A percentile compares a stretch with the other conserved stretches of the same genome.
phyloP scores from a whole-genome alignment of 768 basidiomycete genomes.

The Wakefieldia striispora region DNA sequence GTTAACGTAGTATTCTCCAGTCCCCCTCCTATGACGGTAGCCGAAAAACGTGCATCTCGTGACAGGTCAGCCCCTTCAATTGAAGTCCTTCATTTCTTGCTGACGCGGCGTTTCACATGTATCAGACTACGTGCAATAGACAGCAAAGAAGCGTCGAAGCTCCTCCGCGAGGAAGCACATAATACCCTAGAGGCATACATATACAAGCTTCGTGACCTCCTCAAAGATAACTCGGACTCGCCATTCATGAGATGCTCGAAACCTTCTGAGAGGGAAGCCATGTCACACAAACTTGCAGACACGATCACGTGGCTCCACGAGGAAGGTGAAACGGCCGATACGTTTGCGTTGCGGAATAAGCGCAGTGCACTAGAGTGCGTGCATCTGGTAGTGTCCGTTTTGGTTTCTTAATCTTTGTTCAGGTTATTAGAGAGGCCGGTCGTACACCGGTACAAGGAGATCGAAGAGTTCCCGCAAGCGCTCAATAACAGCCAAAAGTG shows the following conservation, averaged over 20 bases:
- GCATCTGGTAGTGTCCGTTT: background rate
- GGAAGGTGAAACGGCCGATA: slow-evolving; percentile 79
- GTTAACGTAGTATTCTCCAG: slow-evolving; percentile 59
- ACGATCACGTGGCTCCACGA: slow-evolving; percentile 83
- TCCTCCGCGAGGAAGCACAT: slow-evolving; percentile 81
- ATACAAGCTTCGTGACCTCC: slow-evolving; percentile 84
- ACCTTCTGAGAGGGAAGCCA: slow-evolving; percentile 60
- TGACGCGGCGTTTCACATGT: slow-evolving; percentile 7
- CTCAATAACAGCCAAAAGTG: slow-evolving; percentile 82
- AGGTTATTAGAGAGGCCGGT: slow-evolving; percentile 81
- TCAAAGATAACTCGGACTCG: slow-evolving; percentile 61
- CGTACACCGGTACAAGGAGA: slow-evolving; percentile 85
- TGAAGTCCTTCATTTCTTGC: background rate
- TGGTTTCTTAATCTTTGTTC: slow-evolving; percentile 7
- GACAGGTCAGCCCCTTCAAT: slow-evolving; percentile 52
- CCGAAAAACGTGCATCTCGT: slow-evolving; percentile 72
- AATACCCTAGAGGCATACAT: slow-evolving; percentile 91
- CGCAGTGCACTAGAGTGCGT: slow-evolving; percentile 81
- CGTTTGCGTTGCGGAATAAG: slow-evolving; percentile 69
- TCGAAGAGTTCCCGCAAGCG: slow-evolving; percentile 77
- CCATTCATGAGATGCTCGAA: slow-evolving; percentile 88
- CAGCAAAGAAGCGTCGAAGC: slow-evolving; percentile 70
- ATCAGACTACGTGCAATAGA: slow-evolving; percentile 78
- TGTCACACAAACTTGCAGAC: slow-evolving; percentile 67
- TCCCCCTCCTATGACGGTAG: slow-evolving; percentile 71